Conservation (phyloP, 805 yeast genomes). For the Jamesozyma gamospora region DNA sequence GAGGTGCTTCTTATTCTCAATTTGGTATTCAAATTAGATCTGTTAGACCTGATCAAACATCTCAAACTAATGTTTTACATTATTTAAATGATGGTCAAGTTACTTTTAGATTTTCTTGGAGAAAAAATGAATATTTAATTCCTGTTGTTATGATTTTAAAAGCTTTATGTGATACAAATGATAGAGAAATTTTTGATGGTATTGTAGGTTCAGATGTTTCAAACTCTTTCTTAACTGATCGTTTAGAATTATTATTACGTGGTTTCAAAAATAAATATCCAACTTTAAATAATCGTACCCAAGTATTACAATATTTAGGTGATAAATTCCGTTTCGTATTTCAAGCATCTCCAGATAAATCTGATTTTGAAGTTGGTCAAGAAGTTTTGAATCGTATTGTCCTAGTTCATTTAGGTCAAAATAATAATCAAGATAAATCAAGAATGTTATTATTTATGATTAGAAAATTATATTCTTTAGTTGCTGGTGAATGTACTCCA, state of each 20-base stretch:
- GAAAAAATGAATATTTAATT: constrained; percentile 86
- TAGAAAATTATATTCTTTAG: constrained; percentile 86
- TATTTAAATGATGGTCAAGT: constrained; percentile 93
- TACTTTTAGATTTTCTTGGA: constrained; percentile 94
- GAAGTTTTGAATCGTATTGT: constrained; percentile 77
- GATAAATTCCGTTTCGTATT: constrained; percentile 92
- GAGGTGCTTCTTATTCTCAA: constrained; percentile 84
- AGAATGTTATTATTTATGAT: constrained; percentile 86
- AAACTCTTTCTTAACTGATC: constrained; percentile 94
- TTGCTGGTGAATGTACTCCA: constrained; percentile 92
- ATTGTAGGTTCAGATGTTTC: constrained; percentile 80
- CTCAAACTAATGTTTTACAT: constrained; percentile 95
- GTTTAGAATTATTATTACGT: constrained; percentile 86
- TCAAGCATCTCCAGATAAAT: constrained; percentile 76
- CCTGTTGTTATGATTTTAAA: constrained; percentile 89
- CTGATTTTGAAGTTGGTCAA: constrained; percentile 85
- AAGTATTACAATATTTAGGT: constrained; percentile 89
- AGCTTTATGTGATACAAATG: constrained; percentile 83
- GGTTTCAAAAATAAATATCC: constrained; percentile 66
- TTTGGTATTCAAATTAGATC: constrained; percentile 91
- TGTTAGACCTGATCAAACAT: constrained; percentile 94
- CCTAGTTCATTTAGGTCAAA: constrained; percentile 61
- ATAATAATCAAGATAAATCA: constrained; percentile 68
- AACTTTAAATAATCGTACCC: constrained; percentile 65
- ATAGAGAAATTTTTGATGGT: constrained; percentile 92